A percentile compares a stretch with the other conserved stretches of the same genome.
Conservation (phyloP, 2,329 filamentous ascomycete species). For the Taxawa tesnikishii region DNA sequence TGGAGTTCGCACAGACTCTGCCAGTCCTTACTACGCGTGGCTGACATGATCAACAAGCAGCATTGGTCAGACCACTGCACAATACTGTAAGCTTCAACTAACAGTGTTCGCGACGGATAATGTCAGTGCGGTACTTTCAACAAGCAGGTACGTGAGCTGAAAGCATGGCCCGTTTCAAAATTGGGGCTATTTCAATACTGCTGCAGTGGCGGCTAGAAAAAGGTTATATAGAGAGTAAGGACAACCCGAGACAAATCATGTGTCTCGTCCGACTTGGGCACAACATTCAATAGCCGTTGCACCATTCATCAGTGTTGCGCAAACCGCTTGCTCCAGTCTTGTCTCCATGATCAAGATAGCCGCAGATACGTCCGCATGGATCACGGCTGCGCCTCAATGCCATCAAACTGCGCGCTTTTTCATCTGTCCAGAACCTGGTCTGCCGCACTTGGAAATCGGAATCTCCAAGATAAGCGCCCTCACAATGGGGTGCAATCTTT, state of each 20-base stretch:
- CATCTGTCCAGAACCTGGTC: conserved; percentile 36
- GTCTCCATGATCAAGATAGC: conserved; percentile 36
- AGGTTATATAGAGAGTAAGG: too few species aligned
- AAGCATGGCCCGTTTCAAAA: too few species aligned
- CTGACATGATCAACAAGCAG: too few species aligned
- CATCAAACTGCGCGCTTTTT: conserved; percentile 29
- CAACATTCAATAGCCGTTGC: conserved; percentile 1
- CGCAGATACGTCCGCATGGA: conserved; percentile 27
- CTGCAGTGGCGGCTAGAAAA: too few species aligned
- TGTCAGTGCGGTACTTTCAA: too few species aligned
- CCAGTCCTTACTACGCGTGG: neutral
- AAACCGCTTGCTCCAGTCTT: conserved; percentile 29
- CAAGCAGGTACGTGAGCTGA: too few species aligned
- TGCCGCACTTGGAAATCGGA: conserved; percentile 38
- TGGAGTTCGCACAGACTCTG: neutral
- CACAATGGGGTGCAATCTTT: conserved; percentile 26
- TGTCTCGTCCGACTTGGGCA: too few species aligned
- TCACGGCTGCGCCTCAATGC: conserved; percentile 32
- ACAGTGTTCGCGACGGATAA: too few species aligned
- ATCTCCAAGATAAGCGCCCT: conserved; percentile 43
- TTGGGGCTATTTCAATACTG: too few species aligned
- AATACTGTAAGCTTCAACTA: too few species aligned
- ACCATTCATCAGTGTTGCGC: conserved; percentile 18
- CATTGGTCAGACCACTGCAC: too few species aligned
- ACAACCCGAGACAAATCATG: too few species aligned